phyloP scores from a whole-genome alignment of 1,284 basidiomycete species.

The Leccinum pachyderme region DNA sequence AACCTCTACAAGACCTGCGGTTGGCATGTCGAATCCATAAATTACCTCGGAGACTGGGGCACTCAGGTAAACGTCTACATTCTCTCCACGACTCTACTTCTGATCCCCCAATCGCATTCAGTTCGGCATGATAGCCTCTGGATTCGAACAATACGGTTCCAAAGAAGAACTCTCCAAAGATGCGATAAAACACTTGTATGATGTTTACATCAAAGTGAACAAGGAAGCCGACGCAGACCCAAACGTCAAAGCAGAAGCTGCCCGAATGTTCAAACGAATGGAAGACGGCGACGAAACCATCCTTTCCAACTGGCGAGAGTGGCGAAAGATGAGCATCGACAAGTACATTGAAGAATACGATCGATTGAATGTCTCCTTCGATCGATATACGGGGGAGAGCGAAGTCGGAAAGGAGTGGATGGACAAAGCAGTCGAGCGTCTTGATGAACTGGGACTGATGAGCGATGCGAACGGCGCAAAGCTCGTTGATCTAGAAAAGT shows the following conservation, averaged over 20 bases:
- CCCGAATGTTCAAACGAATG: constrained; percentile 94
- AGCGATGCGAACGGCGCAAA: constrained; percentile 72
- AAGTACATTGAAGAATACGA: constrained; percentile 93
- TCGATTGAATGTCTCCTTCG: constrained; percentile 89
- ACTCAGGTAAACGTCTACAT: constrained; percentile 62
- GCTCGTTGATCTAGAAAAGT: constrained; percentile 82
- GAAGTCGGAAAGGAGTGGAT: constrained; percentile 82
- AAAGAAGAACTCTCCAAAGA: constrained; percentile 83
- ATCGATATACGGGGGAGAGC: constrained; percentile 94
- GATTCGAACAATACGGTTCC: constrained; percentile 90
- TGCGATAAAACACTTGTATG: constrained; percentile 93
- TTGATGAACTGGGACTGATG: constrained; percentile 59
- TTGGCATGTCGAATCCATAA: constrained; percentile 89
- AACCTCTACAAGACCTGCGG: constrained; percentile 94
- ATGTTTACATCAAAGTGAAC: constrained; percentile 95
- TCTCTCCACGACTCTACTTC: background rate
- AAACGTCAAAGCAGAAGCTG: constrained; percentile 79
- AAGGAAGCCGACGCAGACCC: constrained; percentile 76
- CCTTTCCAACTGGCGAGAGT: constrained; percentile 87
- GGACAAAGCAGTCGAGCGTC: constrained; percentile 61
- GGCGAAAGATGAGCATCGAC: constrained; percentile 90
- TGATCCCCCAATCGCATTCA: constrained; percentile 25
- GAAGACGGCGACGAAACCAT: constrained; percentile 89
- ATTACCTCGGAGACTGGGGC: constrained; percentile 96
- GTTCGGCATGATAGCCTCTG: constrained; percentile 89